Percentiles rank a stretch among this genome's conserved stretches.
These are phyloP conservation scores for Luffa aegyptiaca DNA, from an alignment of 306 rosid species.

Conservation along the genomic window DNA sequence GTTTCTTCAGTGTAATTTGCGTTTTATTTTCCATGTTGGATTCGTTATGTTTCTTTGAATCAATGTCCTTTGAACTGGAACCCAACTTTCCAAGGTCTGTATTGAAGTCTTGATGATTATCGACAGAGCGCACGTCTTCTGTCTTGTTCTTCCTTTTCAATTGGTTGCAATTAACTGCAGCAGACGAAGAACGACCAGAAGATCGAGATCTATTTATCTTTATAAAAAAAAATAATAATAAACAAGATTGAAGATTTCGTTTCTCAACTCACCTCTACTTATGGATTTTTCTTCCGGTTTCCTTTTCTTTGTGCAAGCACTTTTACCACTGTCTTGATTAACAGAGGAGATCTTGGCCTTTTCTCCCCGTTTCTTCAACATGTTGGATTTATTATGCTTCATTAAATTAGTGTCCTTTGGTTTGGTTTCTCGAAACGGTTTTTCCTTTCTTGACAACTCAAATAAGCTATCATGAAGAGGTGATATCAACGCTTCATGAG, in stretches of 20 bases:
- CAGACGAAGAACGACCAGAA: not conserved
- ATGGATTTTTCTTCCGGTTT: constrained; percentile 32
- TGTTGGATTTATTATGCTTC: no score
- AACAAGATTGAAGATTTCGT: constrained; percentile 8
- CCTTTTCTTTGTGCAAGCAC: not conserved
- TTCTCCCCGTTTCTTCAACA: no score
- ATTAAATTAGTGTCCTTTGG: constrained; percentile 1
- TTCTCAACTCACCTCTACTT: constrained; percentile 34
- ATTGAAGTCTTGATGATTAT: constrained; percentile 25
- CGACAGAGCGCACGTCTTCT: constrained; percentile 23
- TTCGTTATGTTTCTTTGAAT: no score
- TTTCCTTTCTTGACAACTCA: constrained; percentile 24
- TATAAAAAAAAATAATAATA: not conserved
- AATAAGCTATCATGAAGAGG: constrained; percentile 58
- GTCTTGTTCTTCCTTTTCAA: constrained; percentile 37
- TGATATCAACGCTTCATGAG: constrained; percentile 38
- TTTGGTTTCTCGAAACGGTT: constrained; percentile 19
- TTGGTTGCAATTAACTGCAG: not conserved
- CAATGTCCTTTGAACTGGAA: constrained; percentile 22
- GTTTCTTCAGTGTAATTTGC: no score
- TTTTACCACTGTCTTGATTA: no score
- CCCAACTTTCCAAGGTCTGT: constrained; percentile 24
- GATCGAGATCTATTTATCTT: not conserved
- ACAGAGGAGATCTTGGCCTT: no score
- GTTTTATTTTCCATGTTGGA: no score